Base-by-base conservation (phyloP, 2,329 filamentous ascomycete genomes). In the Furcasterigmium sp. region DNA sequence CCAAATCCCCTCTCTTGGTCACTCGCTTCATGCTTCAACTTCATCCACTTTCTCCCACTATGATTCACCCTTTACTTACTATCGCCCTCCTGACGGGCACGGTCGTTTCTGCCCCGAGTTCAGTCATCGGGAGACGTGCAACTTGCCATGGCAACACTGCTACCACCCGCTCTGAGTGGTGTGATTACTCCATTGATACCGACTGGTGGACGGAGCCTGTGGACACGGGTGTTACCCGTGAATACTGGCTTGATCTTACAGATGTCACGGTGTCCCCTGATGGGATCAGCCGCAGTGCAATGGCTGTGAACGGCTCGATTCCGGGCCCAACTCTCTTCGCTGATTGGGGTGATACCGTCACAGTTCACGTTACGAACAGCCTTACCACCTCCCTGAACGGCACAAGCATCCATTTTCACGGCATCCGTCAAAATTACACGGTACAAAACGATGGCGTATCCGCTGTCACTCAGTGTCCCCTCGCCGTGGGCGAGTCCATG, bases 391-490 rank as follows among this genome's bases (percentile, higher is more conserved):
- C 60, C 60, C 62, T 41, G 8, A 84, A 84, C 47, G 78, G 79
- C 25, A 83, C 78, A 8, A 69, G 69, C 8, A 74, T 84, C 15
- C 81, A 85, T 54, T 84, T 72, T 62, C 80, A 85, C 52, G 82
- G 79, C 18, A 63, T 85, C 26, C 71, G 76, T 7, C 78, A 84
- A 53, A 64, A 71, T 46, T 63, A 70, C 53, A 75, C 67, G 38
- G 75, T 72, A 50, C 63, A 73, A 44, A 65, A 75, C 41, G 80
- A 84, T 50, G 81, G 81, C 42, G 78, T 82, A 4, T 62, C 56
- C 1, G 61, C 60, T 7, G 59, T 75, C 17, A 75, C 69, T 0
- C 67, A 76, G 49, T 77, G 74, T 44, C 72, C 73, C 1, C 63
- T 72, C 18, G 64, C 76, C 0, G 73, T 76, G 0, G 75, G 75